phyloP scores from a whole-genome alignment of 2,329 filamentous ascomycete species.

The Thelonectria olida region DNA sequence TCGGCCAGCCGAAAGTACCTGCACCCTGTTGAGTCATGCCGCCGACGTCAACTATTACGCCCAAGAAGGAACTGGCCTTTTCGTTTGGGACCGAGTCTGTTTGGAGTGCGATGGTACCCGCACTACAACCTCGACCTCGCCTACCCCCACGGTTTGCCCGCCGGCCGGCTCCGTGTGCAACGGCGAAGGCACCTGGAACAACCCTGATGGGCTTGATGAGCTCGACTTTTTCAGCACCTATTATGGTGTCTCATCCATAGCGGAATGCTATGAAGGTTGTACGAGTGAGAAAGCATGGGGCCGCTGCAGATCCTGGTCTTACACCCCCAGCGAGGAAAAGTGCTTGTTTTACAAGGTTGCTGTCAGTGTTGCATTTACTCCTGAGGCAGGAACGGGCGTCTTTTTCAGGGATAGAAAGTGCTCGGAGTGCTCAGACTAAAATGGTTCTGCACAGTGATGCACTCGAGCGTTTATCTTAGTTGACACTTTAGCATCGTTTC shows the following conservation, averaged over 20 bases:
- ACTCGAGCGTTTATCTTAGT: too few relatives aligned
- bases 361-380: not conserved
- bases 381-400: not conserved
- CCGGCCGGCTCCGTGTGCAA: not conserved
- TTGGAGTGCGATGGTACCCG: not conserved
- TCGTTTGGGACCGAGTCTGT: not conserved
- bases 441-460: not conserved
- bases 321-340: not conserved
- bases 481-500: too few relatives aligned
- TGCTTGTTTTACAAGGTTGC: not conserved
- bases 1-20: not conserved
- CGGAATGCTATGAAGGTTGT: not conserved
- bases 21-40: not conserved
- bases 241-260: not conserved
- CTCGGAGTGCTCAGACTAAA: not conserved
- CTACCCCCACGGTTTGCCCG: not conserved
- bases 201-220: not conserved
- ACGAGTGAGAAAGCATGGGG: not conserved
- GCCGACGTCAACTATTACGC: not conserved
- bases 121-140: not conserved
- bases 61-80: not conserved
- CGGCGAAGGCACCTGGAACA: not conserved
- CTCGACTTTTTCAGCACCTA: not conserved
- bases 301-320: not conserved
- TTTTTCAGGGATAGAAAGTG: not conserved